Evolutionary conservation across 228 moss, liverwort and hornwort species (phyloP).

Genomic region (Sphagnum fallax): DNA sequence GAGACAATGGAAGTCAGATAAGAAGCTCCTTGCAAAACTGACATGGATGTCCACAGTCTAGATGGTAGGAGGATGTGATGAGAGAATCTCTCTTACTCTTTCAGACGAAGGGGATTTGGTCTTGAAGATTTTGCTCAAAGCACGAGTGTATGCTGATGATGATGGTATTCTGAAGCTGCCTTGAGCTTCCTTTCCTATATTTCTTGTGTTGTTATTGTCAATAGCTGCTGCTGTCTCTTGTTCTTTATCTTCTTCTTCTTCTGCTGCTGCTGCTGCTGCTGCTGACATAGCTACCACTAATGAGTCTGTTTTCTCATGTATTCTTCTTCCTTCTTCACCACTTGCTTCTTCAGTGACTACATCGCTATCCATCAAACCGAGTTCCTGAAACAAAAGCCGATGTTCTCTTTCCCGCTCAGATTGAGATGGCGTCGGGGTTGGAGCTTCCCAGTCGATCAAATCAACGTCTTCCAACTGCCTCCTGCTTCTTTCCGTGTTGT

Average conservation of each 20-base stretch:
- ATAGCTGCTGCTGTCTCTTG: no score
- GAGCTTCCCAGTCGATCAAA: slow-evolving; percentile 4
- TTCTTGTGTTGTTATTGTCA: slow-evolving; percentile 7
- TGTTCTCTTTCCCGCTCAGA: no score
- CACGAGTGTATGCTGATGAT: slow-evolving; percentile 35
- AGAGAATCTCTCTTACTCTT: slow-evolving; percentile 20
- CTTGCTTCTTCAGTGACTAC: not conserved
- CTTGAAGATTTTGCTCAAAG: slow-evolving; percentile 53
- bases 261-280: slow-evolving; percentile 4
- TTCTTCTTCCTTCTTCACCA: slow-evolving; percentile 17
- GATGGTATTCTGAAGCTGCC: slow-evolving; percentile 11
- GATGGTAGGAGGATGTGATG: not conserved
- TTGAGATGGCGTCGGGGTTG: no score
- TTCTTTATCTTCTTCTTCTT: not conserved
- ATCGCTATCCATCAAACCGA: slow-evolving; percentile 1
- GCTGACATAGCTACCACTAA: no score
- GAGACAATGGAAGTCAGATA: not conserved
- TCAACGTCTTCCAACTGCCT: slow-evolving; percentile 25
- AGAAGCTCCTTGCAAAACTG: not conserved
- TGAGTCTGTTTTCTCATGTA: slow-evolving; percentile 12
- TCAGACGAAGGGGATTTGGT: slow-evolving; percentile 42
- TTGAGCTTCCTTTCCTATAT: slow-evolving; percentile 8
- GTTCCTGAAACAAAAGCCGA: not conserved
- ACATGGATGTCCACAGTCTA: not conserved
- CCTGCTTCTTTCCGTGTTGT: slow-evolving; percentile 13